Base-by-base conservation (phyloP, 139 green algal species). In the Chlamydomonas incerta region DNA sequence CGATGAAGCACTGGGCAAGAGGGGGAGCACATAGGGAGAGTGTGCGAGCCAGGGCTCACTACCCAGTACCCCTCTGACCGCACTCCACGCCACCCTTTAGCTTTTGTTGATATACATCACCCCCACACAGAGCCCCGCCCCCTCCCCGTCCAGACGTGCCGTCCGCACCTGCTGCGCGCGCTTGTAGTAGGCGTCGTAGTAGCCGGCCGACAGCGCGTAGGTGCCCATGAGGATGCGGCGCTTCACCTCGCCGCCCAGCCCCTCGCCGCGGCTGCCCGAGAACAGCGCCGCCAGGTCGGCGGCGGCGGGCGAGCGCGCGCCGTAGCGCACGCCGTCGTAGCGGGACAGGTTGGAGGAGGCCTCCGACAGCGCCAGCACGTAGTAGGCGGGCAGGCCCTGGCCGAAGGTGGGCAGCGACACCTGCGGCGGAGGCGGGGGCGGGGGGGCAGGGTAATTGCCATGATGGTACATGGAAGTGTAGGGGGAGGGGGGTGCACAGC, bases 131-230 rank as follows among this genome's bases (percentile, higher is more conserved):
- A n/a, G n/a, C n/a, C n/a, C n/a, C n/a, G n/a, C n/a, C n/a, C n/a
- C n/a, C n/a, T n/a, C n/a, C n/a, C n/a, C n/a, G n/a, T n/a, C n/a
- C n/a, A n/a, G n/a, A n/a, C n/a, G n/a, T n/a, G n/a, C n/a, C n/a
- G 60, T 34, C 37, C 60, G 29, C 80, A 85, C 80, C 92, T 98
- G 95, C 90, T 99, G 97, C 0, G 97, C 97, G 0, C 93, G 91
- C 89, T 98, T 98, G 92, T 99, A 99, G 91, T 96, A 99, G 2
- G 97, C 97, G 86, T 99, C 97, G 72, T 97, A 97, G 88, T 99
- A 99, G 28, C 97, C 97, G 0, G 96, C 95, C 6, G 93, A 98
- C 47, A 99, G 93, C 0, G 97, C 95, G 87, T 99, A 99, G 0
- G 96, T 99, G 75, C 97, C 97, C 97, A 99, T 99, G 17, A 99